These are phyloP conservation scores for Dendrobium chrysotoxum DNA, from an alignment of 106 monocot genomes.

Conservation along the genomic window DNA sequence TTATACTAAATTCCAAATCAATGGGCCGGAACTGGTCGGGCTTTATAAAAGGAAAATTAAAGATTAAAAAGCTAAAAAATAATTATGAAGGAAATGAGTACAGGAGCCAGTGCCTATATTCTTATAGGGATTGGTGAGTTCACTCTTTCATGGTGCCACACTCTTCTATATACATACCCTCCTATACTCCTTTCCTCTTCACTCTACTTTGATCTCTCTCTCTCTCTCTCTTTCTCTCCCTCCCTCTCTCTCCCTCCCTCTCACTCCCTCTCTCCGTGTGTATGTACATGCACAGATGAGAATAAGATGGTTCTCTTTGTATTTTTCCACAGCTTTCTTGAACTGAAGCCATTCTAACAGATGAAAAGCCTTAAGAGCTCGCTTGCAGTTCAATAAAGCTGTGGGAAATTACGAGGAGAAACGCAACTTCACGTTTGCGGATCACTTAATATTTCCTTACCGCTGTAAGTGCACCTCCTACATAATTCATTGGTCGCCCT, in stretches of 20 bases:
- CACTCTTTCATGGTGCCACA: neutral
- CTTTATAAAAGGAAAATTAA: neutral
- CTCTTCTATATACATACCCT: neutral
- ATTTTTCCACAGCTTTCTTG: slow-evolving; percentile 28
- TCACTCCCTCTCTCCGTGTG: no score
- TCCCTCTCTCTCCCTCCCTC: no score
- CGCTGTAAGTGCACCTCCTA: slow-evolving; percentile 52
- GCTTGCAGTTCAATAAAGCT: slow-evolving; percentile 95
- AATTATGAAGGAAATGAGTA: neutral
- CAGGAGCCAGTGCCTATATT: neutral
- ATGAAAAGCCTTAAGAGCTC: neutral
- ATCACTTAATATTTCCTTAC: neutral
- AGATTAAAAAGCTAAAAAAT: neutral
- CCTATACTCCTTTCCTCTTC: neutral
- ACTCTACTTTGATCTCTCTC: neutral
- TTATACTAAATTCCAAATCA: neutral
- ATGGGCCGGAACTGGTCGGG: neutral
- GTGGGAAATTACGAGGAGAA: slow-evolving; percentile 86
- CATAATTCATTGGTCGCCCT: no score
- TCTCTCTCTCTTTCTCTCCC: no score
- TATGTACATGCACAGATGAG: neutral
- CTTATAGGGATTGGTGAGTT: slow-evolving; percentile 3
- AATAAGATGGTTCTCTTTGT: slow-evolving; percentile 2
- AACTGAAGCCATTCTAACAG: slow-evolving; percentile 40
- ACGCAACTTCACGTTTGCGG: neutral